A percentile compares a stretch with the other conserved stretches of the same genome.
phyloP scores from a whole-genome alignment of 148 eudicot species.

The Agrostemma githago region DNA sequence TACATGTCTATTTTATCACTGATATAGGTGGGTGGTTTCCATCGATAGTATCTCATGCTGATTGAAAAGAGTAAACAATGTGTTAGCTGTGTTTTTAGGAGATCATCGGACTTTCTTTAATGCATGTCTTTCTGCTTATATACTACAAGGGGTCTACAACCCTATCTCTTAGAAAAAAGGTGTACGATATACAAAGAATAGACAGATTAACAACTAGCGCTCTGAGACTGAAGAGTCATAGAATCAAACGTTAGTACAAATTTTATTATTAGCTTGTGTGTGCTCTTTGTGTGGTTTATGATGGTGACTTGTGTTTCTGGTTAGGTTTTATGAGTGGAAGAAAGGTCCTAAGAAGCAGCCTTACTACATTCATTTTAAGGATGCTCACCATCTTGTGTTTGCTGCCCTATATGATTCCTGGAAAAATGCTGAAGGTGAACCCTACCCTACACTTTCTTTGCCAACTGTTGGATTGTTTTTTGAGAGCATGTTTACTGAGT shows the following conservation, averaged over 20 bases:
- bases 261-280: not conserved
- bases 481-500: not conserved
- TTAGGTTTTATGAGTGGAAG: conserved; percentile 97
- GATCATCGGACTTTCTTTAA: not conserved
- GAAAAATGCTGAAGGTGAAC: conserved; percentile 83
- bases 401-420: conserved; percentile 97
- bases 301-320: not conserved
- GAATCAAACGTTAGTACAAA: not conserved
- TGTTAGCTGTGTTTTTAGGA: not conserved
- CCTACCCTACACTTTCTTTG: not conserved
- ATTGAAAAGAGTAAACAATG: not conserved
- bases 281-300: not conserved
- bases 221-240: not conserved
- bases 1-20: not conserved
- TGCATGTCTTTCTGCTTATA: not conserved
- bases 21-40: not conserved
- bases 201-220: not conserved
- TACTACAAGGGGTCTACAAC: not conserved
- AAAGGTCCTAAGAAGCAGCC: conserved; percentile 94
- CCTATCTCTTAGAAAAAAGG: not conserved
- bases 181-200: not conserved
- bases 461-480: not conserved
- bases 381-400: conserved; percentile 80
- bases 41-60: not conserved
- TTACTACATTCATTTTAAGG: conserved; percentile 76